Conservation (phyloP, 345 rosid genomes). For the Cardamine occulta region DNA sequence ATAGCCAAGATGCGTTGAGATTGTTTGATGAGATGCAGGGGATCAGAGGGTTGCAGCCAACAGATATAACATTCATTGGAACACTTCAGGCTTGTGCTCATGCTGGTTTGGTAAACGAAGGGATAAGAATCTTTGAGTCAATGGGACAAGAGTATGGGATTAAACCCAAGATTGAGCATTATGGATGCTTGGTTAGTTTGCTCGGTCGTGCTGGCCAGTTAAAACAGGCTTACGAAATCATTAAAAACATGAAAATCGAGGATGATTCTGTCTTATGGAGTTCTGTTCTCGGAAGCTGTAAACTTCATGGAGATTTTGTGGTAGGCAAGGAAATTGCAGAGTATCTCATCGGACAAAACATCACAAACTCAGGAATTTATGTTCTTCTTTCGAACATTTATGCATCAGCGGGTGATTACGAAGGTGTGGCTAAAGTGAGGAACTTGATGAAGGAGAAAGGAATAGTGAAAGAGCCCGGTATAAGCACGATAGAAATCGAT, state of each 20-base stretch:
- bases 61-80: constrained; percentile 64
- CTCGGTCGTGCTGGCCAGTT: constrained; percentile 68
- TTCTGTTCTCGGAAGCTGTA: constrained; percentile 72
- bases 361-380: constrained; percentile 66
- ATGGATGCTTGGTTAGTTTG: constrained; percentile 77
- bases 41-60: constrained; percentile 50
- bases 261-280: constrained; percentile 74
- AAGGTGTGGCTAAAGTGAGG: constrained; percentile 65
- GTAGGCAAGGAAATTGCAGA: constrained; percentile 74
- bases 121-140: constrained; percentile 54
- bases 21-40: constrained; percentile 57
- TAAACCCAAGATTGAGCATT: constrained; percentile 78
- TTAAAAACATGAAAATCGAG: constrained; percentile 53
- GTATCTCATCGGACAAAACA: constrained; percentile 52
- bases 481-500: constrained; percentile 66
- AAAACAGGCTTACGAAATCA: constrained; percentile 57
- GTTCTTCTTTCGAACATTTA: constrained; percentile 71
- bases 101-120: constrained; percentile 72
- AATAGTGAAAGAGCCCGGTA: constrained; percentile 65
- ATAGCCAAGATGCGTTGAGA: constrained; percentile 55
- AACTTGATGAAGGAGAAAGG: constrained; percentile 69
- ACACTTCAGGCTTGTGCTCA: constrained; percentile 71
- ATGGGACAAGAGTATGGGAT: constrained; percentile 59
- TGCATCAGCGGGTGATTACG: constrained; percentile 63
- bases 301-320: constrained; percentile 52